Evolutionary conservation across 2,329 filamentous ascomycete species (phyloP).

Genomic region (Ascochyta rabiei): DNA sequence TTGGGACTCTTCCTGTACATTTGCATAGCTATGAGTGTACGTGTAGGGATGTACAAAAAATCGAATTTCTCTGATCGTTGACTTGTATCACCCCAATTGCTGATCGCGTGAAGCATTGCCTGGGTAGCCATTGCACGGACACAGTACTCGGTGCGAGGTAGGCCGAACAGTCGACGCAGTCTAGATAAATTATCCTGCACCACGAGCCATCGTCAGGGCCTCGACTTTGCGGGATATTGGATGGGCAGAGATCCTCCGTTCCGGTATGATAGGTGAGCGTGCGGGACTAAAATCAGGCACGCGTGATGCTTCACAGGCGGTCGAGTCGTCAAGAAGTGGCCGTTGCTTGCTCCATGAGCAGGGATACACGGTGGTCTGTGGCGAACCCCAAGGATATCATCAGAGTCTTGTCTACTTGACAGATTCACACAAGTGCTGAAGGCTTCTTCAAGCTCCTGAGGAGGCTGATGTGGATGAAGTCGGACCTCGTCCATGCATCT

Average conservation of each 20-base stretch:
- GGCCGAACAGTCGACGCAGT: conserved; percentile 6
- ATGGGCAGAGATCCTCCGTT: conserved; percentile 16
- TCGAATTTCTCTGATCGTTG: conserved; percentile 19
- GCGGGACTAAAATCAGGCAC: conserved; percentile 10
- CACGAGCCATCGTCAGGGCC: background rate
- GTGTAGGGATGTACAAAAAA: conserved; percentile 42
- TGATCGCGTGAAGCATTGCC: background rate
- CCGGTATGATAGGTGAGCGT: conserved; percentile 6
- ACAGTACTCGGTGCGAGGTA: conserved; percentile 18
- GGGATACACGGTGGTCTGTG: background rate
- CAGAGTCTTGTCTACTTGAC: background rate
- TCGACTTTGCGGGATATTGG: conserved; percentile 14
- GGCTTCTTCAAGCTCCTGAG: background rate
- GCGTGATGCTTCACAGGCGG: background rate
- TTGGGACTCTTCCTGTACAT: conserved; percentile 31
- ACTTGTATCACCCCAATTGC: background rate
- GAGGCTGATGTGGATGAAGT: conserved; percentile 7
- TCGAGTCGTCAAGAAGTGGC: background rate
- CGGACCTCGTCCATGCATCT: conserved; percentile 1
- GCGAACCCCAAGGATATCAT: background rate
- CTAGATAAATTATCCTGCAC: conserved; percentile 10
- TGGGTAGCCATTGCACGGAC: conserved; percentile 5
- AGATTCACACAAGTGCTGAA: background rate
- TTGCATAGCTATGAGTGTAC: conserved; percentile 39
- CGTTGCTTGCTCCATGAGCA: background rate